Evolutionary conservation across 2,329 filamentous ascomycete genomes (phyloP), one percentile per base, ranked within the genome.

Genomic region (Parastagonospora avenae): DNA sequence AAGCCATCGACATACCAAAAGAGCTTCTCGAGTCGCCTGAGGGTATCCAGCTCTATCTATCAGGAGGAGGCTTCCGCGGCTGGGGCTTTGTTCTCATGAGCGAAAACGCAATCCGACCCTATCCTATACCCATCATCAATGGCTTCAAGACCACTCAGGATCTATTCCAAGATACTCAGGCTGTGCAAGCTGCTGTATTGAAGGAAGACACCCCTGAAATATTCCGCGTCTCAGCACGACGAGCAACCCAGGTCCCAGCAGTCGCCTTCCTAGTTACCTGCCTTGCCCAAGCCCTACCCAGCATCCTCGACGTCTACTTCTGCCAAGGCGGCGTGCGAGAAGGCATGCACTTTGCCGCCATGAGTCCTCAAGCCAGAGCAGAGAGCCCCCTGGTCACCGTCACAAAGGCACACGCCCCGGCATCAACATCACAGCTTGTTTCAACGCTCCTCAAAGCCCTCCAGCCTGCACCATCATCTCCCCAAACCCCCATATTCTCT

Each of bases 31-130:
- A 79, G 10, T 63, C 71, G 4, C 46, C 42, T 32, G 50, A 62
- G n/a, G 68, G 68, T 1, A 60, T 73, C 7, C 85, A 88, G 30
- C 79, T 96, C 8, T 96, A 92, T 70, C 85, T 97, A 50, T 96
- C 90, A 55, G 92, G 92, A 37, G 92, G 92, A 19, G 92, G 92
- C 0, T 96, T 96, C 68, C 81, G 92, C 31, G 92, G 92, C 12
- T 96, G 95, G 80, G 92, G 92, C 6, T 95, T 91, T 72, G 86
- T 96, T 66, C 80, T 96, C 45, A 92, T 96, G 88, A 86, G 89
- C 68, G 82, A 84, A 59, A 89, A 93, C 63, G 74, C 79, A 5
- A 82, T 91, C 37, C 78, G 82, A 46, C 91, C 91, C 0, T 97
- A 96, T 70, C 92, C 92, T 0, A 89, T 96, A 24, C 85, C 91